These are phyloP conservation scores for Xylariaceae sp. DNA, from an alignment of 2,329 filamentous ascomycete species.

Conservation along the genomic window DNA sequence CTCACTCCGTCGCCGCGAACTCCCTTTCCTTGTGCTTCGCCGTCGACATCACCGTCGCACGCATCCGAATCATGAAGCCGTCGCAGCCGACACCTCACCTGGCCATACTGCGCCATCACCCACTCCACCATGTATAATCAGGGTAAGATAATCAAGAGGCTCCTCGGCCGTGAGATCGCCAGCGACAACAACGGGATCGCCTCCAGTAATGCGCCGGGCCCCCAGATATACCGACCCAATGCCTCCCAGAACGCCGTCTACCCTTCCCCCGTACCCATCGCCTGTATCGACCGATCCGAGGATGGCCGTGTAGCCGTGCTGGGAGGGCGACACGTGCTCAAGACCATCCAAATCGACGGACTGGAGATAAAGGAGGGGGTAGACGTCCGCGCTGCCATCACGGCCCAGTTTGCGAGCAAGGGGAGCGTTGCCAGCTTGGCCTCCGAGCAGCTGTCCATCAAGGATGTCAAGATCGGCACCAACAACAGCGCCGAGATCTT, in stretches of 20 bases:
- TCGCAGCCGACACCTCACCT: conserved; percentile 16
- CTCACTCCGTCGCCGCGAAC: no score
- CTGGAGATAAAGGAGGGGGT: conserved; percentile 51
- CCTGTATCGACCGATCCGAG: conserved; percentile 55
- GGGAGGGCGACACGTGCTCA: conserved; percentile 57
- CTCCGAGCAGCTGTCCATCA: conserved; percentile 59
- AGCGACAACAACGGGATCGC: conserved; percentile 43
- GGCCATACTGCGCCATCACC: conserved; percentile 26
- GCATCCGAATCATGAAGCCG: conserved; percentile 22
- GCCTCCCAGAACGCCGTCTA: conserved; percentile 55
- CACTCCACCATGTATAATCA: conserved; percentile 46
- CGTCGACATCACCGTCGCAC: not conserved
- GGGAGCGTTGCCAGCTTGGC: conserved; percentile 35
- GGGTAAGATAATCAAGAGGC: conserved; percentile 57
- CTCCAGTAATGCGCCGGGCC: conserved; percentile 43
- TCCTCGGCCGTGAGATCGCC: conserved; percentile 51
- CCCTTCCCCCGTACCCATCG: conserved; percentile 48
- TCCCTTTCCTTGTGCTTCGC: not conserved
- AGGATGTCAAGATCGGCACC: conserved; percentile 55
- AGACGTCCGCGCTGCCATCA: conserved; percentile 55
- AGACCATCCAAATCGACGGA: conserved; percentile 55
- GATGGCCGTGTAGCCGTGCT: conserved; percentile 55
- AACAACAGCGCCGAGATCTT: conserved; percentile 48
- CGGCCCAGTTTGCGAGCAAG: conserved; percentile 43
- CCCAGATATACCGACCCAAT: conserved; percentile 46